Conservation (phyloP, 495 filamentous ascomycete species). For the Aspergillus nanangensis region DNA sequence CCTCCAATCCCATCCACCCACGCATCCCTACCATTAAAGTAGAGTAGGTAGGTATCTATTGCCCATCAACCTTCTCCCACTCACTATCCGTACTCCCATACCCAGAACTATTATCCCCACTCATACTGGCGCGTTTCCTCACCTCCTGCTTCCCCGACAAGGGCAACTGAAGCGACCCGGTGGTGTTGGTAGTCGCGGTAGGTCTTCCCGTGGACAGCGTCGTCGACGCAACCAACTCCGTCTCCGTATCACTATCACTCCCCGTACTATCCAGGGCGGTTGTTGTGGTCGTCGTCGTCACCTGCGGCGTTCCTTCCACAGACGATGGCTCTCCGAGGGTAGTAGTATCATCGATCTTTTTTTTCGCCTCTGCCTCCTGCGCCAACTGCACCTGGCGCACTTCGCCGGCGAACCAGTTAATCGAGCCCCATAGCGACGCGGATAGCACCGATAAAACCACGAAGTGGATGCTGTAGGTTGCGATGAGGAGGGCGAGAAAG, state of each 20-base stretch:
- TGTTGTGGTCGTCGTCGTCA: constrained; percentile 26
- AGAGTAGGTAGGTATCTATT: no score
- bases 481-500: constrained; percentile 69
- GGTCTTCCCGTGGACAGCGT: constrained; percentile 15
- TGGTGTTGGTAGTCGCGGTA: constrained; percentile 24
- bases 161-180: constrained; percentile 11
- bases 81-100: constrained; percentile 53
- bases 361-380: constrained; percentile 48
- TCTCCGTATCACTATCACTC: constrained; percentile 52
- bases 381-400: constrained; percentile 56
- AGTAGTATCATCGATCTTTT: constrained; percentile 5
- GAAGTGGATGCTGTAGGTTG: constrained; percentile 87
- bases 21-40: no score
- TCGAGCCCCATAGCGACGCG: constrained; percentile 80
- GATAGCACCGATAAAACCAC: constrained; percentile 71
- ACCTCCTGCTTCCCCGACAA: constrained; percentile 8
- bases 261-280: constrained; percentile 27
- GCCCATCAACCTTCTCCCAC: constrained; percentile 51
- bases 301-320: constrained; percentile 17
- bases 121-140: constrained; percentile 38
- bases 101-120: constrained; percentile 41
- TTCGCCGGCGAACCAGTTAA: constrained; percentile 95
- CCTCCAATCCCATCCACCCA: no score
- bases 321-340: no score
- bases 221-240: constrained; percentile 26